Evolutionary conservation across 768 basidiomycete genomes (phyloP), one percentile per base, ranked within the genome.

Genomic region (Lepiota subincarnata): DNA sequence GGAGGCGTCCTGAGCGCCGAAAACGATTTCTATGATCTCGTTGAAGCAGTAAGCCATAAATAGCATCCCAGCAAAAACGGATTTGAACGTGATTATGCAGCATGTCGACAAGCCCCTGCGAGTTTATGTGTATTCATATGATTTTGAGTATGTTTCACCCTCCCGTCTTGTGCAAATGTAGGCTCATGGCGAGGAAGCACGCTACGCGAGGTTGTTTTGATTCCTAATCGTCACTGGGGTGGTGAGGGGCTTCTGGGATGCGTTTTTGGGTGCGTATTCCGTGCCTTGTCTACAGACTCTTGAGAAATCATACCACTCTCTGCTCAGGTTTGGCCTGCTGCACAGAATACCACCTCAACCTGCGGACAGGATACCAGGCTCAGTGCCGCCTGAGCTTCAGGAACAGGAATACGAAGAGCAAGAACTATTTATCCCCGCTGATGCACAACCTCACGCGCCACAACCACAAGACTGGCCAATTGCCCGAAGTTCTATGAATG

Each of bases 191-290:
- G 26, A 50, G 35, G 52, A 60, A 97, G 94, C 67, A 89, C 92
- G 38, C 79, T 96, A 43, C 78, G 94, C 58, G 94, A 98, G 65
- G 93, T 96, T 13, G 91, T 98, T 28, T 70, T 98, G 18, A 92
- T 98, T 47, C 96, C 97, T 8, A 98, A 98, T 68, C 79, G 94
- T 44, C 91, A 96, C 60, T 98, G 96, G 95, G 96, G 96, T 41
- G 96, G 96, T 5, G 95, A 95, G 66, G 95, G 96, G 0, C 76
- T 98, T 22, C 75, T 98, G 11, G 96, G 96, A 38, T 98, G 95
- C 62, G 88, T 98, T 24, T 97, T 98, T 42, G 96, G 96, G 87
- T 96, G 66, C 55, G 86, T 75, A 39, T 53, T 28, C 20, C 39
- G 12, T 37, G 39, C 3, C 22, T n/a, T 40, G 12, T 4, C 36